phyloP scores from a whole-genome alignment of 2,329 filamentous ascomycete genomes.

The Pseudogymnoascus sp. region DNA sequence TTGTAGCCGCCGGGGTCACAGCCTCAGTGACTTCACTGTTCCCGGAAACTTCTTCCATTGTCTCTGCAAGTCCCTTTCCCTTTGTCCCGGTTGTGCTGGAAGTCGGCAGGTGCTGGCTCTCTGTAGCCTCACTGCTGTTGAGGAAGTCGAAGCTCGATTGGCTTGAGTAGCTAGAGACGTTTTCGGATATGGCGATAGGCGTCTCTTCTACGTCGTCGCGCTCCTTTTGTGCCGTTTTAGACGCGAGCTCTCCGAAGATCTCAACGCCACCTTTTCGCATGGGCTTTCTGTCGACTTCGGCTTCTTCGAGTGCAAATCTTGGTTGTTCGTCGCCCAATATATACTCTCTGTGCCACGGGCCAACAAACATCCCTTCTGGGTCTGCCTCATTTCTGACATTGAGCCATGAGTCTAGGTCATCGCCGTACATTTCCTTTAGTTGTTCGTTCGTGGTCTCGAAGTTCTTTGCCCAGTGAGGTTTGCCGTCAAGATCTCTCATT shows the following conservation, averaged over 20 bases:
- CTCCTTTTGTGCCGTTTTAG: background rate
- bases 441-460: slow-evolving; percentile 57
- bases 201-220: background rate
- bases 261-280: slow-evolving; percentile 22
- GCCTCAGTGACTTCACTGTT: background rate
- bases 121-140: background rate
- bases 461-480: slow-evolving; percentile 91
- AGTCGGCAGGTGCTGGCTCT: background rate
- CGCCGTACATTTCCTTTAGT: slow-evolving; percentile 61
- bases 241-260: slow-evolving; percentile 10
- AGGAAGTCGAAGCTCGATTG: slow-evolving; percentile 4
- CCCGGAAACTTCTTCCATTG: background rate
- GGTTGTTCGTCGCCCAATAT: slow-evolving; percentile 39
- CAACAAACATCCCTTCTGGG: slow-evolving; percentile 79
- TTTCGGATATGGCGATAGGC: background rate
- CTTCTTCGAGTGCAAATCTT: slow-evolving; percentile 24
- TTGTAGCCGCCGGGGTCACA: background rate
- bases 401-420: slow-evolving; percentile 60
- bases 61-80: background rate
- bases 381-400: slow-evolving; percentile 63
- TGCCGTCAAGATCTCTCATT: slow-evolving; percentile 76
- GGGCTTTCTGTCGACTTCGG: slow-evolving; percentile 21
- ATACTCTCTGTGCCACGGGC: slow-evolving; percentile 77
- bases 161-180: background rate
- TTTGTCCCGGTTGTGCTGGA: background rate